These are phyloP conservation scores for Botryotinia narcissicola DNA, from an alignment of 2,329 filamentous ascomycete species.

Conservation along the genomic window DNA sequence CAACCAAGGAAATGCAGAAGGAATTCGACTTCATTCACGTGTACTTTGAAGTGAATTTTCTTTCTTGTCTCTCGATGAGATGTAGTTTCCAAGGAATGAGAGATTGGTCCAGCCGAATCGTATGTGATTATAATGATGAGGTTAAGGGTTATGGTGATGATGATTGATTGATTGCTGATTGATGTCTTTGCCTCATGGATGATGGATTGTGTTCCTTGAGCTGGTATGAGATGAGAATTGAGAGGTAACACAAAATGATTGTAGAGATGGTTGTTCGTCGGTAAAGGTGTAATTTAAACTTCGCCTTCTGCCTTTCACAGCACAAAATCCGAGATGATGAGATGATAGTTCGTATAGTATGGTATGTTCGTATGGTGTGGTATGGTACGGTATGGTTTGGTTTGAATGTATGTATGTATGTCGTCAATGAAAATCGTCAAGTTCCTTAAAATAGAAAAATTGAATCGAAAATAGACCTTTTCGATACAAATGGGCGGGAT, in stretches of 20 bases:
- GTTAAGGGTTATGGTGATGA: background rate
- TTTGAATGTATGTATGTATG: background rate
- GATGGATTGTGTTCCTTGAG: constrained; percentile 13
- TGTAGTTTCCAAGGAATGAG: background rate
- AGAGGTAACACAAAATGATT: background rate
- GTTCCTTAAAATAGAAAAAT: constrained; percentile 10
- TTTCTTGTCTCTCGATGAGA: background rate
- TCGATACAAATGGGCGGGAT: background rate
- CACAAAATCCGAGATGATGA: background rate
- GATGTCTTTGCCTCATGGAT: constrained; percentile 10
- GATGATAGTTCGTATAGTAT: background rate
- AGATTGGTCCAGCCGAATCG: constrained; percentile 15
- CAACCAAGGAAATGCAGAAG: background rate
- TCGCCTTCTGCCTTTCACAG: background rate
- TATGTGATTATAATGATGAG: background rate
- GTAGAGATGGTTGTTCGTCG: background rate
- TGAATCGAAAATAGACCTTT: background rate
- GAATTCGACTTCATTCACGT: constrained; percentile 1
- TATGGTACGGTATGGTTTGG: background rate
- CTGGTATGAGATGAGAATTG: constrained; percentile 10
- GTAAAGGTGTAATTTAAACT: background rate
- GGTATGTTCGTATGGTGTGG: background rate
- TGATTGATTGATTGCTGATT: background rate
- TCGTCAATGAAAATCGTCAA: constrained; percentile 2
- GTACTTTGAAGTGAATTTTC: background rate